A percentile compares a stretch with the other conserved stretches of the same genome.
Conservation (phyloP, 306 rosid species). For the Senna tora region DNA sequence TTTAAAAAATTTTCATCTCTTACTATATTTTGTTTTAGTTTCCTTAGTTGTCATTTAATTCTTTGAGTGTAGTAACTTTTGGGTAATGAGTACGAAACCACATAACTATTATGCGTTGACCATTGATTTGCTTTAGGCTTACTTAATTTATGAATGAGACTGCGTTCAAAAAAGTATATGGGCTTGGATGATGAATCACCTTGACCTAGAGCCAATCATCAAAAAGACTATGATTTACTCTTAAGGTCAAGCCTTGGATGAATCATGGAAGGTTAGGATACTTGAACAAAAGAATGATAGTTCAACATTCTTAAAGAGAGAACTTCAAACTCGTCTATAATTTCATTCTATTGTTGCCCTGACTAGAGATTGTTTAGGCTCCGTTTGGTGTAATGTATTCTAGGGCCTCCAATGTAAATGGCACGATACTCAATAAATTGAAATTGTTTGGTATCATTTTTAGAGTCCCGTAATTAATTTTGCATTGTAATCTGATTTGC, state of each 20-base stretch:
- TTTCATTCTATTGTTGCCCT: neutral
- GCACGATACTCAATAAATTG: too few species aligned
- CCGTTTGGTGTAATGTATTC: too few species aligned
- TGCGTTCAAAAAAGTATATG: neutral
- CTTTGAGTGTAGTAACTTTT: neutral
- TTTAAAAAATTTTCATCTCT: constrained; percentile 31
- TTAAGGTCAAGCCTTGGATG: too few species aligned
- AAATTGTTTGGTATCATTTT: too few species aligned
- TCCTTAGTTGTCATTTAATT: neutral
- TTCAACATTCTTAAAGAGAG: neutral
- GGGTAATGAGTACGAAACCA: neutral
- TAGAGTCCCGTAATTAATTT: too few species aligned
- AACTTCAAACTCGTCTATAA: neutral
- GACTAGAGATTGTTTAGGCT: constrained; percentile 1
- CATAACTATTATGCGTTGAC: neutral
- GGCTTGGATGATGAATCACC: too few species aligned
- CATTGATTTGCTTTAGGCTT: too few species aligned
- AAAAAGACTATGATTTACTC: neutral
- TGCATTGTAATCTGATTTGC: too few species aligned
- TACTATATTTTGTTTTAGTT: neutral
- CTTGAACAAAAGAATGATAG: neutral
- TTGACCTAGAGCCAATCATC: constrained; percentile 12
- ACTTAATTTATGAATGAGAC: neutral
- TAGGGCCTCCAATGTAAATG: too few species aligned
- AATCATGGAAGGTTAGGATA: too few species aligned